A percentile compares a stretch with the other conserved stretches of the same genome.
Conservation (phyloP, 202 grass and related monocot species). For the Musa balbisiana region DNA sequence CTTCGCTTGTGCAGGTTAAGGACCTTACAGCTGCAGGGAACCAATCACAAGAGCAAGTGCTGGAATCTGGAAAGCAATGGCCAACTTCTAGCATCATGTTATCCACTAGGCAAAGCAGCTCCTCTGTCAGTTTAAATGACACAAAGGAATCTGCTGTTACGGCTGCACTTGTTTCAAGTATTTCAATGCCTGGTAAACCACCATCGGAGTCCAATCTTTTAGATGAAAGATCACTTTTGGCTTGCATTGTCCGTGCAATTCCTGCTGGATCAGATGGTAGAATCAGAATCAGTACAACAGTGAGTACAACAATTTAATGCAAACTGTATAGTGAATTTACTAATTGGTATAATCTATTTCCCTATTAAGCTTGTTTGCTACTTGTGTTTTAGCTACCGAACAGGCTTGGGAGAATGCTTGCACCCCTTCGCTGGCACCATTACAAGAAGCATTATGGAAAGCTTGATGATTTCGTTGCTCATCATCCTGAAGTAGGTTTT, state of each 20-base stretch:
- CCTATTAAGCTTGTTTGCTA: not conserved
- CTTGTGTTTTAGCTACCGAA: conserved; percentile 58
- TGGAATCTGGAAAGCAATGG: conserved; percentile 22
- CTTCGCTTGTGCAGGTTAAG: conserved; percentile 26
- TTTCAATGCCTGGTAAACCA: conserved; percentile 22
- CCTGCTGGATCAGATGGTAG: conserved; percentile 59
- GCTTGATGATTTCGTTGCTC: conserved; percentile 90
- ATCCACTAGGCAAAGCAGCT: conserved; percentile 31
- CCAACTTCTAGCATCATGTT: conserved; percentile 24
- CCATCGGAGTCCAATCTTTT: conserved; percentile 52
- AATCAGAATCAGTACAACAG: conserved; percentile 89
- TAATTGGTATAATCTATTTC: not conserved
- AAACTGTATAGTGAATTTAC: not conserved
- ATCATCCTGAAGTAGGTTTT: conserved; percentile 62
- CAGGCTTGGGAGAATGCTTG: conserved; percentile 93
- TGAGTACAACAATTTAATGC: conserved; percentile 30
- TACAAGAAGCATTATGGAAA: conserved; percentile 91
- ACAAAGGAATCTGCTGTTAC: conserved; percentile 29
- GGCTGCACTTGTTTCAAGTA: conserved; percentile 18
- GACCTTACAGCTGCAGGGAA: conserved; percentile 33
- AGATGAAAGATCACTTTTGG: conserved; percentile 90
- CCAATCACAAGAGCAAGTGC: conserved; percentile 37
- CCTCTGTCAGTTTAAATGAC: conserved; percentile 22
- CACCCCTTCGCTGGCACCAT: conserved; percentile 95
- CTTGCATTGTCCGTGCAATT: conserved; percentile 89